These are phyloP conservation scores for Aspergillus luchuensis DNA, from an alignment of 2,329 filamentous ascomycete species.

Conservation along the genomic window DNA sequence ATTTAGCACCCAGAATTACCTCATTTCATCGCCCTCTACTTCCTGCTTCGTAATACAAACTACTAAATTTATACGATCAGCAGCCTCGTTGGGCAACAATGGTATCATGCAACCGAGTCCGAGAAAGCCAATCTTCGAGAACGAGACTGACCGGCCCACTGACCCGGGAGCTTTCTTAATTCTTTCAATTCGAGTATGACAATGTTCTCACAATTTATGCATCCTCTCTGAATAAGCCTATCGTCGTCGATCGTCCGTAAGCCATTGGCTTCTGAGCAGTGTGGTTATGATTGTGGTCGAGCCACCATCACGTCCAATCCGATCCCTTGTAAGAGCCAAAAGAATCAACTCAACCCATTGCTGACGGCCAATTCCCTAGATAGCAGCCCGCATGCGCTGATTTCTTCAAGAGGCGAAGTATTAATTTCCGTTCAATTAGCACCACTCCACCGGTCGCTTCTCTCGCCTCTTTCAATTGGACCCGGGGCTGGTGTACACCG, in stretches of 20 bases:
- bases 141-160: constrained; percentile 6
- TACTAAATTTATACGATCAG: constrained; percentile 14
- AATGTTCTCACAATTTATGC: background rate
- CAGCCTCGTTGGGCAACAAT: constrained; percentile 20
- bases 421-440: background rate
- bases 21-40: background rate
- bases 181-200: background rate
- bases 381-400: background rate
- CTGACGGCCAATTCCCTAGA: background rate
- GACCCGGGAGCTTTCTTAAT: background rate
- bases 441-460: constrained; percentile 18
- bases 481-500: constrained; percentile 23
- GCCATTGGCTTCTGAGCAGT: background rate
- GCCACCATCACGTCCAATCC: background rate
- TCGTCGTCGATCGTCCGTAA: background rate
- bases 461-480: constrained; percentile 21
- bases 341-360: background rate
- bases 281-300: background rate
- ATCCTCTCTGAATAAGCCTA: background rate
- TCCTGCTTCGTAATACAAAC: background rate
- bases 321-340: background rate
- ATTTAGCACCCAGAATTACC: background rate
- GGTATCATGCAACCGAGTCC: constrained; percentile 14
- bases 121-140: constrained; percentile 8
- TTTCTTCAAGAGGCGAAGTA: background rate